Evolutionary conservation across 306 rosid species (phyloP), one percentile per base, ranked within the genome.

Genomic region (Dryas alaskensis): DNA sequence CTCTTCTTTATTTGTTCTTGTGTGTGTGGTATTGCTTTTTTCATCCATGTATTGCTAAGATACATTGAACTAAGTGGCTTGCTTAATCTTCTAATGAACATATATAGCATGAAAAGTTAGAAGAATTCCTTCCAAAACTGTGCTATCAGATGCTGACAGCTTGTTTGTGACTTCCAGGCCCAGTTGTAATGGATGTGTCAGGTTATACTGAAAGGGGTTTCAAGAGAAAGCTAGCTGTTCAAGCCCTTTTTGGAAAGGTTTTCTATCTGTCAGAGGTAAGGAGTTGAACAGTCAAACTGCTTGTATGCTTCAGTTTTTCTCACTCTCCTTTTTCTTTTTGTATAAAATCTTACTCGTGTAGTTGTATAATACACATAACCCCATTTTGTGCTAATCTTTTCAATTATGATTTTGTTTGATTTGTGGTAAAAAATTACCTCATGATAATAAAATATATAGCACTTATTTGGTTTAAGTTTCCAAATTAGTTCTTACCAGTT

Each of bases 141-240:
- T 74, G 70, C 48, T 58, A 25, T 58, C 76, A 52, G 65, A 78
- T 76, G 66, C 71, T 19, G 19, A 76, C 65, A 55, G 48, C 65
- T 46, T 76, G 74, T 69, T 46, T 84, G 54, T 74, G 60, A 68
- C 73, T 80, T 83, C 72, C 90, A 94, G 97, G 98, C 51, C 98
- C 98, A 27, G 88, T 91, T 77, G 96, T 94, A 73, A 81, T 91
- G 98, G 83, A 91, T 47, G 69, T 79, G 72, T 78, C 97, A 14
- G 97, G 98, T 75, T 94, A 94, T 79, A 82, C 96, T 42, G 98
- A 94, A 84, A 90, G 66, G 85, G 98, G 97, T 81, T 94, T 94
- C 84, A 94, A 94, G 84, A 88, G 98, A 88, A 94, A 94, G 79
- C 84, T 94, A 70, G 98, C 97, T 27, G 92, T 91, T 67, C 95